Conservation (phyloP, 306 rosid species). For the Delonix regia region DNA sequence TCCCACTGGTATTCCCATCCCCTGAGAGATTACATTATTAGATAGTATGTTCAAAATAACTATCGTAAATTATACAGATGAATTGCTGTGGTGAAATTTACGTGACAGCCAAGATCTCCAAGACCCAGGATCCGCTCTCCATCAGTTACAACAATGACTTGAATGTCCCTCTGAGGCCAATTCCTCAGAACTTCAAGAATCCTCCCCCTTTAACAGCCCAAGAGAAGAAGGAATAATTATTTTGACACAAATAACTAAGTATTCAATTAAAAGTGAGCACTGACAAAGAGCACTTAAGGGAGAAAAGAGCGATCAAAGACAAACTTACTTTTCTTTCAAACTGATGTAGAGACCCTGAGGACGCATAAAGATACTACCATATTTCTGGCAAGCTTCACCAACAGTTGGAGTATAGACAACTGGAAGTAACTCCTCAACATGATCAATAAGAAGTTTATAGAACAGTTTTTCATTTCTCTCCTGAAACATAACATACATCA, state of each 20-base stretch:
- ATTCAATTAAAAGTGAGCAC: conserved; percentile 33
- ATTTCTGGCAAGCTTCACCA: conserved; percentile 99
- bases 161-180: conserved; percentile 96
- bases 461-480: conserved; percentile 86
- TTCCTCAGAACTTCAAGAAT: conserved; percentile 91
- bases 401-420: conserved; percentile 96
- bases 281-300: not conserved
- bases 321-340: conserved; percentile 89
- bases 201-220: conserved; percentile 64
- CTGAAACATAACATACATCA: conserved; percentile 50
- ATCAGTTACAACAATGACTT: conserved; percentile 97
- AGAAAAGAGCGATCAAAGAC: conserved; percentile 15
- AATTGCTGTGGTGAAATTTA: conserved; percentile 37
- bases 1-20: conserved; percentile 98
- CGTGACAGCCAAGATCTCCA: conserved; percentile 98
- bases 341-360: conserved; percentile 97
- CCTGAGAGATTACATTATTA: conserved; percentile 50
- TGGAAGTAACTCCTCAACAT: conserved; percentile 96
- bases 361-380: conserved; percentile 77
- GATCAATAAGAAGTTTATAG: conserved; percentile 76
- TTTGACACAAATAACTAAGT: conserved; percentile 20
- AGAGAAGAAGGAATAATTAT: conserved; percentile 18
- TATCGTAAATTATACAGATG: not conserved
- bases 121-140: conserved; percentile 96
- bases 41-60: conserved; percentile 8